A percentile compares a stretch with the other conserved stretches of the same genome.
phyloP scores from a whole-genome alignment of 345 rosid species.

The Punica granatum region DNA sequence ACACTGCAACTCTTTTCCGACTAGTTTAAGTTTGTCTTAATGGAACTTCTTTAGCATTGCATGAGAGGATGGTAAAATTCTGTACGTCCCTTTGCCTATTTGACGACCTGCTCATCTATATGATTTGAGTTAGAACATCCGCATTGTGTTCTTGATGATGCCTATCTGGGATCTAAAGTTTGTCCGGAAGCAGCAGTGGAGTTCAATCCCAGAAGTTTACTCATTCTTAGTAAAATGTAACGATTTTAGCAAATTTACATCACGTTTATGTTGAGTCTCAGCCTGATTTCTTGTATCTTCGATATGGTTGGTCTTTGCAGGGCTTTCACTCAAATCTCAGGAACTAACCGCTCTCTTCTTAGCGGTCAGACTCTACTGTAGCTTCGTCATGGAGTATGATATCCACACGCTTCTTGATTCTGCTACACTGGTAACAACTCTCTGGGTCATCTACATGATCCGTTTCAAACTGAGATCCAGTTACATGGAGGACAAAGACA shows the following conservation, averaged over 20 bases:
- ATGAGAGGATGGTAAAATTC: neutral
- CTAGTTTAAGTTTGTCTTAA: too few relatives aligned
- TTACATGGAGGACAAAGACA: constrained; percentile 90
- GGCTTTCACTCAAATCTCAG: constrained; percentile 74
- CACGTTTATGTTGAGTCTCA: neutral
- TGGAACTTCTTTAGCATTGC: neutral
- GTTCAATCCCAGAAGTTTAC: neutral
- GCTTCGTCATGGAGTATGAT: constrained; percentile 92
- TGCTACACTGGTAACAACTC: constrained; percentile 64
- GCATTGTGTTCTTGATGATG: neutral
- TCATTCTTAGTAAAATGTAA: neutral
- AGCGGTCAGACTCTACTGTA: constrained; percentile 78
- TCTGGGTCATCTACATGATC: constrained; percentile 89
- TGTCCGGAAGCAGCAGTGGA: neutral
- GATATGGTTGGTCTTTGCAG: constrained; percentile 25
- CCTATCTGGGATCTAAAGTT: neutral
- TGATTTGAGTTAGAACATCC: neutral
- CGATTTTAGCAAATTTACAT: neutral
- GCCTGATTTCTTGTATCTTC: neutral
- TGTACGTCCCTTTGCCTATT: too few relatives aligned
- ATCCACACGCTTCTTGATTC: constrained; percentile 81
- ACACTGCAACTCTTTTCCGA: too few relatives aligned
- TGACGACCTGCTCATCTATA: neutral
- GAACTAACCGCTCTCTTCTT: constrained; percentile 82
- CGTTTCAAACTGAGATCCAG: constrained; percentile 70